Evolutionary conservation across 2,329 filamentous ascomycete species (phyloP).

Genomic region (Hypocreales sp.): DNA sequence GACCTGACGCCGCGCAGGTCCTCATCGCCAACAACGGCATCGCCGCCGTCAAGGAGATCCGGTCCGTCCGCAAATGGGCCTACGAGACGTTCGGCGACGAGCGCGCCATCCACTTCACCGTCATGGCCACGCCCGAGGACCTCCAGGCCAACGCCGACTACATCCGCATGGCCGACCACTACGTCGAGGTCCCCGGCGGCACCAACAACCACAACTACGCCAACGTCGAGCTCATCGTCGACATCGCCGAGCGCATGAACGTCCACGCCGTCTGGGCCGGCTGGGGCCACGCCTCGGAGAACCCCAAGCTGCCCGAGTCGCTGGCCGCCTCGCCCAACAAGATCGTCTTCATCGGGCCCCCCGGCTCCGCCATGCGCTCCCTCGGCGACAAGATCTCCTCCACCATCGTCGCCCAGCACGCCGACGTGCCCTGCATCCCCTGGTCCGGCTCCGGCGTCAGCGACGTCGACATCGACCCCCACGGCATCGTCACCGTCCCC

Average conservation of each 20-base stretch:
- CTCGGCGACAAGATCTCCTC: constrained; percentile 99
- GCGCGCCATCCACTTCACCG: constrained; percentile 95
- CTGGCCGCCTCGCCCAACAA: constrained; percentile 93
- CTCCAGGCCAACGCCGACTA: constrained; percentile 95
- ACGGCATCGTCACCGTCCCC: constrained; percentile 83
- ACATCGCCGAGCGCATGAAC: constrained; percentile 95
- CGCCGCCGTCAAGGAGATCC: constrained; percentile 97
- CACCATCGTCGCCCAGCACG: constrained; percentile 96
- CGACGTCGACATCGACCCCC: constrained; percentile 58
- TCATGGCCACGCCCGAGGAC: constrained; percentile 99
- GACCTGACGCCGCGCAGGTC: too few species aligned
- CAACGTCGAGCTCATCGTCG: constrained; percentile 97
- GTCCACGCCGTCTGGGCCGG: constrained; percentile 98
- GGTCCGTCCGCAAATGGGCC: constrained; percentile 98
- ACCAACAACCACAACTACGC: constrained; percentile 99
- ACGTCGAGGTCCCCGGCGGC: constrained; percentile 95
- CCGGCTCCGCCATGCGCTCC: constrained; percentile 95
- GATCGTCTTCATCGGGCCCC: constrained; percentile 97
- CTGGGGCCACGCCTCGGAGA: constrained; percentile 98
- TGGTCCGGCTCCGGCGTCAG: constrained; percentile 94
- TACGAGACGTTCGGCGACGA: constrained; percentile 99
- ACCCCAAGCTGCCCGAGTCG: constrained; percentile 92
- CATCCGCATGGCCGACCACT: constrained; percentile 98
- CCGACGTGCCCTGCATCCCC: constrained; percentile 91
- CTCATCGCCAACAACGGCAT: constrained; percentile 99